These are phyloP conservation scores for Protomyces arabidopsidicola DNA, from an alignment of 1,139 yeast genomes.

Conservation along the genomic window DNA sequence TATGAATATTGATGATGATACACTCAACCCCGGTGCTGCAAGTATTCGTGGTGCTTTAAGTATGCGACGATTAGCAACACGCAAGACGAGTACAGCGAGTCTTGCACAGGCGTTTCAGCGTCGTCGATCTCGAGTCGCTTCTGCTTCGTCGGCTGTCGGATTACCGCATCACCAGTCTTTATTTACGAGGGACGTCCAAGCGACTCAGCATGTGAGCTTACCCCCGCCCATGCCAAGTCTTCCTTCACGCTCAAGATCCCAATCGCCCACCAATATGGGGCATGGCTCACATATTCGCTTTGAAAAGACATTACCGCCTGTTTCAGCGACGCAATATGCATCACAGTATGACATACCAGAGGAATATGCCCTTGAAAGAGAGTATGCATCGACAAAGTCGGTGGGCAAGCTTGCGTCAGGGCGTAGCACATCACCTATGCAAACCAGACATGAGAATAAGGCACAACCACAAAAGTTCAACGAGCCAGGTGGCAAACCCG, in stretches of 20 bases:
- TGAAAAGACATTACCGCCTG: neutral
- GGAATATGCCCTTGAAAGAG: neutral
- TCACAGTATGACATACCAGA: neutral
- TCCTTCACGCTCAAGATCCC: neutral
- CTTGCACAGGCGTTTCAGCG: neutral
- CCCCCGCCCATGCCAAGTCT: neutral
- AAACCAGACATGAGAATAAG: neutral
- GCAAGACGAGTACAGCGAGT: conserved; percentile 1
- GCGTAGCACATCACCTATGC: neutral
- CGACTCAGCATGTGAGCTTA: neutral
- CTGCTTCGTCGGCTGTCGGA: neutral
- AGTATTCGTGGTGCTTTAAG: conserved; percentile 24
- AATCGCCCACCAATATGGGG: neutral
- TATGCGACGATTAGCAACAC: conserved; percentile 10
- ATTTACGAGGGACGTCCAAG: neutral
- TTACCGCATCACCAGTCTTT: neutral
- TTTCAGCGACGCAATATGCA: neutral
- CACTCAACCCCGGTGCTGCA: conserved; percentile 22
- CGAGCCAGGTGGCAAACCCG: neutral
- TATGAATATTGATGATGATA: conserved; percentile 11
- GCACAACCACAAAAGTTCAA: neutral
- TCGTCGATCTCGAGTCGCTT: neutral
- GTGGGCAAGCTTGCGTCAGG: neutral
- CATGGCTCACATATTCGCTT: neutral
- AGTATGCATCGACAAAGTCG: neutral